Evolutionary conservation across 345 rosid species (phyloP), one percentile per base, ranked within the genome.

Genomic region (Murraya paniculata): DNA sequence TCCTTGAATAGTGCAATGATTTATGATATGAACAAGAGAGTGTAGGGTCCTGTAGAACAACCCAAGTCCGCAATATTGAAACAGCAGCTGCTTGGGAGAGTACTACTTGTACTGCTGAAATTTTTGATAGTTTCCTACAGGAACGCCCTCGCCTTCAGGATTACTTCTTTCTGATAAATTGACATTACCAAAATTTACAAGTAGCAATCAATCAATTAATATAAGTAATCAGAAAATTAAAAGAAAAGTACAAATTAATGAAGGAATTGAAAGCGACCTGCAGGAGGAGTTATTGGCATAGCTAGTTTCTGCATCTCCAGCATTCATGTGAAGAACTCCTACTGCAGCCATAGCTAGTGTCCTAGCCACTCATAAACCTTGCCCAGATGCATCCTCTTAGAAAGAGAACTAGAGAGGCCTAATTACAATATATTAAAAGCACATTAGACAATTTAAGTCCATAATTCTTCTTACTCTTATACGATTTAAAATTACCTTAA

Each of bases 31-130:
- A 74, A 36, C 1, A 83, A 22, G 28, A 89, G 67, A 1, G 89
- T 73, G 59, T 84, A 85, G 48, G 87, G 85, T 80, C 89, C 90
- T 3, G 90, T 80, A 64, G 88, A 82, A 55, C 90, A 89, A 5
- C 90, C 90, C 71, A 89, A 73, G 57, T 89, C 90, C 14, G 82
- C 85, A 45, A 84, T 35, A 27, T 81, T 76, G 7, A 85, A 73
- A 72, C 35, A 41, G 18, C 48, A 9, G 14, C 11, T 39, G 48
- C 48, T 39, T 39, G 13, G 48, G 13, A 39, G 4, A 39, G 48
- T 9, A 39, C 45, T 9, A 9, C 45, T n/a, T 9, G 16, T 61
- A 58, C 45, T 25, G 59, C 24, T 16, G 13, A 68, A 5, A 1
- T 53, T 59, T n/a, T 10, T 36, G 28, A 64, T 38, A 4, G 72